Conservation (phyloP, 139 green algal genomes). For the Trebouxia sp. region DNA sequence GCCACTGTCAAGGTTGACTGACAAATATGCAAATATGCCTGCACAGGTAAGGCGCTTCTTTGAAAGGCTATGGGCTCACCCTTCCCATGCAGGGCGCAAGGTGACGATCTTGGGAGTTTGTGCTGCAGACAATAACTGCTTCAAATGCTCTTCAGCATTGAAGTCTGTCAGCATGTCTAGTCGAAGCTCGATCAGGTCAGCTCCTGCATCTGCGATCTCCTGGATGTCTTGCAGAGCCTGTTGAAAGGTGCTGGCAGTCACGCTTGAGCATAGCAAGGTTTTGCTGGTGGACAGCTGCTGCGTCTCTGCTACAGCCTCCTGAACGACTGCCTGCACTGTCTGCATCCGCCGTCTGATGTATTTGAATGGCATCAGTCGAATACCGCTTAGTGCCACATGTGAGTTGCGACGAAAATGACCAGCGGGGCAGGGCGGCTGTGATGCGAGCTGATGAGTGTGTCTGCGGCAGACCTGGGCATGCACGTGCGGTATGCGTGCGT, state of each 20-base stretch:
- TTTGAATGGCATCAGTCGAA: too few relatives aligned
- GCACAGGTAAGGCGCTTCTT: neutral
- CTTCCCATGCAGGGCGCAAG: slow-evolving; percentile 88
- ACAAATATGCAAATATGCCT: neutral
- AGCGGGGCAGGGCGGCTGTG: too few relatives aligned
- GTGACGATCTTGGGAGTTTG: slow-evolving; percentile 82
- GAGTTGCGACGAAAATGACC: too few relatives aligned
- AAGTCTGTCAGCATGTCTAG: slow-evolving; percentile 83
- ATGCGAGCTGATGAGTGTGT: too few relatives aligned
- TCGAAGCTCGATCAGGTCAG: slow-evolving; percentile 86
- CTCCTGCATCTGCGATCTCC: slow-evolving; percentile 61
- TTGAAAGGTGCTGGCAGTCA: slow-evolving; percentile 68
- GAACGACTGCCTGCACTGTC: too few relatives aligned
- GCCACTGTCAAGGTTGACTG: neutral
- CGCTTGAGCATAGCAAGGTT: slow-evolving; percentile 64
- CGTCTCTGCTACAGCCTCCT: neutral
- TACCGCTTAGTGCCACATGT: too few relatives aligned
- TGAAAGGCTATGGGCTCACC: slow-evolving; percentile 52
- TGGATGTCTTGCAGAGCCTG: slow-evolving; percentile 70
- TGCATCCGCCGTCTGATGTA: too few relatives aligned
- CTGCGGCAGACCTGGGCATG: too few relatives aligned
- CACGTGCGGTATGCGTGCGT: too few relatives aligned
- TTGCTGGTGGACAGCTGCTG: neutral
- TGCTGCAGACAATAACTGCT: slow-evolving; percentile 62
- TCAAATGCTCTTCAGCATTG: slow-evolving; percentile 51